Percentiles rank a stretch among this genome's conserved stretches.
Conservation (phyloP, 352 stramenopile species). For the Globisporangium nagaii region DNA sequence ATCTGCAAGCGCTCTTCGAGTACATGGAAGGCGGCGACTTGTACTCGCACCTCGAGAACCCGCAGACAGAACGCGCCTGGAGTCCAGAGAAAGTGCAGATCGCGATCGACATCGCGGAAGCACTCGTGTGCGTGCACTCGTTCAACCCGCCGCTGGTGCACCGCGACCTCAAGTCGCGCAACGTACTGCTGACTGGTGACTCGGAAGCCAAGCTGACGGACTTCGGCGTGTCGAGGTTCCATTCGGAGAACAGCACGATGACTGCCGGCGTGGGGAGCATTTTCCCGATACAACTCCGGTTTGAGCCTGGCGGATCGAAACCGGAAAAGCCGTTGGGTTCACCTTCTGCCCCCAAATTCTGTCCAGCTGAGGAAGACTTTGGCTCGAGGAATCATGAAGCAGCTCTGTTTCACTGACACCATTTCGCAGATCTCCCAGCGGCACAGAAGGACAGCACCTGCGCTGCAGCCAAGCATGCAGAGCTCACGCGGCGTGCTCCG, state of each 20-base stretch:
- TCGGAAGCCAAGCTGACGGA: conserved; percentile 46
- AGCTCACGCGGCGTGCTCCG: too few species aligned
- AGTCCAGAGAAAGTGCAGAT: conserved; percentile 43
- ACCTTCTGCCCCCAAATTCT: too few species aligned
- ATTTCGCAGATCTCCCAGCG: too few species aligned
- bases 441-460: too few species aligned
- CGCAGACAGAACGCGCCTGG: conserved; percentile 15
- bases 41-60: conserved; percentile 20
- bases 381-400: too few species aligned
- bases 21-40: conserved; percentile 60
- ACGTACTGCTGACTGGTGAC: conserved; percentile 35
- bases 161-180: conserved; percentile 52
- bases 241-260: conserved; percentile 44
- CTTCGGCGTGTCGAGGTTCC: conserved; percentile 43
- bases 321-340: too few species aligned
- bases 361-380: too few species aligned
- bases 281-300: too few species aligned
- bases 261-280: conserved; percentile 15
- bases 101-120: conserved; percentile 51
- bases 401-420: too few species aligned
- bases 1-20: conserved; percentile 56
- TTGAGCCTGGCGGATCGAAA: too few species aligned
- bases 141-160: conserved; percentile 52
- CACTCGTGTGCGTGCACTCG: conserved; percentile 62
- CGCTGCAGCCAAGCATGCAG: too few species aligned